Evolutionary conservation across 1,139 yeast genomes (phyloP).

Genomic region (Schwanniomyces etchellsii): DNA sequence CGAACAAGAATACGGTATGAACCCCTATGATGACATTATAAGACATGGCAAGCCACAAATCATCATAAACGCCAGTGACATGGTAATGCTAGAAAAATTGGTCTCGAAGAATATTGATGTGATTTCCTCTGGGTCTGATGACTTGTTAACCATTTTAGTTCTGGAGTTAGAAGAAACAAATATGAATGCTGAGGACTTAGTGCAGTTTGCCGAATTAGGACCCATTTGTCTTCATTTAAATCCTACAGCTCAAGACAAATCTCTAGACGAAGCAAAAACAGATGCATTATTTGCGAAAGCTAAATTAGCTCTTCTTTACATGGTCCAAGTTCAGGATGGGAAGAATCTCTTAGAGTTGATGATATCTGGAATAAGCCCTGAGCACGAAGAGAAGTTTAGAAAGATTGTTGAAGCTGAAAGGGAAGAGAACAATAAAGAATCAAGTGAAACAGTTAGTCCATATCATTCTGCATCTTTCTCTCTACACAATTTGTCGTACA

Average conservation of each 20-base stretch:
- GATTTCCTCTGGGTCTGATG: slow-evolving; percentile 47
- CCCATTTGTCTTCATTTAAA: slow-evolving; percentile 36
- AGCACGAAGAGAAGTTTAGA: slow-evolving; percentile 60
- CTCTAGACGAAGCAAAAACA: slow-evolving; percentile 39
- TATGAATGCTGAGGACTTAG: slow-evolving; percentile 34
- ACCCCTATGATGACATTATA: slow-evolving; percentile 67
- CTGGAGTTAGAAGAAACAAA: slow-evolving; percentile 26
- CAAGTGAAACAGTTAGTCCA: slow-evolving; percentile 25
- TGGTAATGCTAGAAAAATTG: slow-evolving; percentile 56
- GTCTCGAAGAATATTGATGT: slow-evolving; percentile 48
- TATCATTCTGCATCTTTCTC: slow-evolving; percentile 28
- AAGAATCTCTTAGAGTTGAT: slow-evolving; percentile 67
- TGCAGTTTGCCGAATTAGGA: slow-evolving; percentile 38
- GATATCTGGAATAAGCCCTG: slow-evolving; percentile 62
- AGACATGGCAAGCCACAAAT: slow-evolving; percentile 62
- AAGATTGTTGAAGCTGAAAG: slow-evolving; percentile 50
- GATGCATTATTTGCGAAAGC: slow-evolving; percentile 68
- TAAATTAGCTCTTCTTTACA: slow-evolving; percentile 73
- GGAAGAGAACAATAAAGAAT: slow-evolving; percentile 16
- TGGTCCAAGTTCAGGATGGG: slow-evolving; percentile 77
- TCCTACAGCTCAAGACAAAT: slow-evolving; percentile 46
- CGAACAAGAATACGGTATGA: slow-evolving; percentile 57
- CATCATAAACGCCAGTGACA: slow-evolving; percentile 57
- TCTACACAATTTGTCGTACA: slow-evolving; percentile 59
- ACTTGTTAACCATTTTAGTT: slow-evolving; percentile 46